Evolutionary conservation across 2,329 filamentous ascomycete genomes (phyloP), one percentile per base, ranked within the genome.

Genomic region (Elsinoe arachidis): DNA sequence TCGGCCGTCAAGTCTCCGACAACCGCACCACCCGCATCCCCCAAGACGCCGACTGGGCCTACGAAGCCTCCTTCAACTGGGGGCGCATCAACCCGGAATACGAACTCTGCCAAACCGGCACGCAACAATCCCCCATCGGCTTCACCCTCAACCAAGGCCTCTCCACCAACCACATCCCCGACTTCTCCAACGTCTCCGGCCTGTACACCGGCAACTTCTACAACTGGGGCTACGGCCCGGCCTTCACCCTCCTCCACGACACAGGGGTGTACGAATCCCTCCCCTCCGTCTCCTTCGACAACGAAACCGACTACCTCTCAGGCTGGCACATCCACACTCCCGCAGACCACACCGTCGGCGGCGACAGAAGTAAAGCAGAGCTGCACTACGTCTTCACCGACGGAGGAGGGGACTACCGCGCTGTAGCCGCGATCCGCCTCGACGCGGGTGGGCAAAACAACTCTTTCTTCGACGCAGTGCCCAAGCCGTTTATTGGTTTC

Each of bases 291-390:
- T 70, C 67, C 1, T 78, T 73, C 64, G 74, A 78, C 55, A 73
- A 76, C 63, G 67, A 72, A 59, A 78, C 73, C 1, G 69, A 75
- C 19, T 79, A 76, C 63, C 68, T 80, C 7, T 70, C 67, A 39
- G 75, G 76, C 47, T 80, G 76, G 76, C 78, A 80, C 67, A 74
- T 78, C 51, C 78, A 80, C 62, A 64, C 75, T 0, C 77, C 78
- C 0, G 75, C 76, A 4, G 77, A 80, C 58, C 78, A 80, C 64
- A 68, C 70, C 2, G 70, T 80, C 3, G 67, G 72, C 47, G 73
- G 73, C 34, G 66, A 71, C 37, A 70, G 72, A 35, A 68, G 70
- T 35, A 75, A 73, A 59, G 74, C 75, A 35, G 77, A 80, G 61
- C 65, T 79, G 17, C 77, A 79, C 63, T 69, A 77, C 37, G 77